These are phyloP conservation scores for Pyrenochaeta sp. DNA, from an alignment of 2,329 filamentous ascomycete species.

Conservation along the genomic window DNA sequence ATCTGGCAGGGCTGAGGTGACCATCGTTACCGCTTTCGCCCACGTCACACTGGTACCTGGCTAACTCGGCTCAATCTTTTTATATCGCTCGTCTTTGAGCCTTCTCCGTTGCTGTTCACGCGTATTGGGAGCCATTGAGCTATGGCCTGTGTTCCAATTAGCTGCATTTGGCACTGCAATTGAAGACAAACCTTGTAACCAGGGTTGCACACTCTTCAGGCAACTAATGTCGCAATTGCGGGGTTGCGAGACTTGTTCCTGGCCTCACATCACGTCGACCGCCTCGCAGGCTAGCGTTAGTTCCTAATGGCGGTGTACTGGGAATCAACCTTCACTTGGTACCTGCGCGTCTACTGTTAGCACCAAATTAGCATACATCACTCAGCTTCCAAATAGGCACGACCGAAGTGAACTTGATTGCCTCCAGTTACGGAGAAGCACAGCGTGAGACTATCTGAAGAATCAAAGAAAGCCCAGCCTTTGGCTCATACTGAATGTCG, in stretches of 20 bases:
- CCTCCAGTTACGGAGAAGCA: constrained; percentile 21
- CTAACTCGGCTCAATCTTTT: constrained; percentile 8
- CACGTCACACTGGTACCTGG: constrained; percentile 29
- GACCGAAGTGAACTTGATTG: constrained; percentile 28
- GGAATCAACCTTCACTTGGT: too few relatives aligned
- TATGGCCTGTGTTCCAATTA: not conserved
- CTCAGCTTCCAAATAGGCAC: constrained; percentile 6
- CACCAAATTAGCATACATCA: too few relatives aligned
- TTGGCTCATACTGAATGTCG: constrained; percentile 19
- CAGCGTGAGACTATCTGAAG: constrained; percentile 22
- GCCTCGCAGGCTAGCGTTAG: too few relatives aligned
- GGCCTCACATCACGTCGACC: not conserved
- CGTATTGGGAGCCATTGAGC: too few relatives aligned
- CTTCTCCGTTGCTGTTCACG: too few relatives aligned
- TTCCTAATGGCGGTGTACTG: too few relatives aligned
- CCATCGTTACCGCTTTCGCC: constrained; percentile 24
- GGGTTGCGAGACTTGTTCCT: constrained; percentile 8
- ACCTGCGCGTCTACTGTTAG: too few relatives aligned
- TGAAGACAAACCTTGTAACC: not conserved
- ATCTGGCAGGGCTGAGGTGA: constrained; percentile 25
- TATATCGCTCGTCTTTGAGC: not conserved
- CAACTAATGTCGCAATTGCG: constrained; percentile 11
- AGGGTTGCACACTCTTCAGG: not conserved
- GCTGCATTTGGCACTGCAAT: not conserved
- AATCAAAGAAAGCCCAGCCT: constrained; percentile 20